Evolutionary conservation across 140 eudicot species (phyloP), one percentile per base, ranked within the genome.

Genomic region (Oenanthe javanica): DNA sequence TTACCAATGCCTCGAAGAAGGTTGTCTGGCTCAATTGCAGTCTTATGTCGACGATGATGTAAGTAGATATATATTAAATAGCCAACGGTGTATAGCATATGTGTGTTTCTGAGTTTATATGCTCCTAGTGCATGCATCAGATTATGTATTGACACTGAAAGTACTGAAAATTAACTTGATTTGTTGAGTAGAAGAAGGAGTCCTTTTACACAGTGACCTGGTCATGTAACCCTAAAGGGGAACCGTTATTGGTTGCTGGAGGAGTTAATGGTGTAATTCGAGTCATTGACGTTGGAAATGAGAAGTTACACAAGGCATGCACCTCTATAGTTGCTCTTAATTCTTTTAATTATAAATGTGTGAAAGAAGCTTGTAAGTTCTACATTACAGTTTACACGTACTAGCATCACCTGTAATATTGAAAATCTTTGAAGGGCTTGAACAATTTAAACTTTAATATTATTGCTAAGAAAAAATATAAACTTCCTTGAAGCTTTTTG

Each of bases 161-260:
- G 19, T 27, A 31, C 45, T 5, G 21, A 69, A 69, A 31, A 31
- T 10, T 18, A 38, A 69, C 47, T 69, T 9, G 16, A 27, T 81
- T 77, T 86, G 73, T 92, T 49, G 84, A 89, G 89, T 96, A 96
- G 99, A 93, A 93, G 84, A 97, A 93, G 3, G 99, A 96, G 86
- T 92, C 97, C 43, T 96, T 96, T 80, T 96, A 92, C 87, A 96
- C 99, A 59, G 99, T 93, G 49, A 89, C 92, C 81, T 96, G 99
- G 99, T 97, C 99, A 31, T 88, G 97, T 72, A 88, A 87, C 85
- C 72, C 88, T 84, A 89, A 88, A 43, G 96, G 97, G 75, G 76
- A 86, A 14, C 99, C 99, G 19, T 82, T 90, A 63, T 81, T 96
- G 72, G 99, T 96, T 55, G 96, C 99, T 79, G 99, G 96, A 83